Base-by-base conservation (phyloP, 2,329 filamentous ascomycete species). In the Aspergillus fumigatiaffinis region DNA sequence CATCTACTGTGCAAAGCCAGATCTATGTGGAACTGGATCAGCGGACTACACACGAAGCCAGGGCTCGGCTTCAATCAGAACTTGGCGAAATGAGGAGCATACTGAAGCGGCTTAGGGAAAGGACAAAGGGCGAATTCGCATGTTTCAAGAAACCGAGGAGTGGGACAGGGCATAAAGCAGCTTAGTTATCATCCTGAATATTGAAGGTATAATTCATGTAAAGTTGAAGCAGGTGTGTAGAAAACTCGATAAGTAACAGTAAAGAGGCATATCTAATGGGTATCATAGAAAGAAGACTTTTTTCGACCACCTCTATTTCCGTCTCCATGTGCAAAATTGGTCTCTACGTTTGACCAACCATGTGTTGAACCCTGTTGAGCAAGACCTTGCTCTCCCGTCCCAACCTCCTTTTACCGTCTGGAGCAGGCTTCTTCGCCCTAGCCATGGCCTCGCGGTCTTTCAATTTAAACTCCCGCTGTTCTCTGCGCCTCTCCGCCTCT, bases 21-120 rank as follows among this genome's bases (percentile, higher is more conserved):
- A 93, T 99, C 50, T 99, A 97, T 74, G 85, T 94, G 63, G 91
- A 94, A 71, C 79, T 99, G 17, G 94, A 99, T 72, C 84, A 86
- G 58, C 87, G 92, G 51, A 97, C 94, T 53, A 92, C 96, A 70
- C 92, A 94, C 66, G 88, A 91, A 58, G 92, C 92, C 3, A 83
- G 94, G 52, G 83, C 86, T 10, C 82, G 84, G 59, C 77, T 99
- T 65, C 93, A 97, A 77, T 87, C 84, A 54, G 93, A 97, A 77
- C 77, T 99, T 63, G 90, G 91, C 2, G 91, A 92, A 71, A 92
- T 99, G 90, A 85, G 93, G 60, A 87, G 84, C 51, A 87, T 93
- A 49, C 78, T 99, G 63, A 97, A 97, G 82, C 85, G 85, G 65
- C 77, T 96, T 63, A 81, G 91, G 57, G 91, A 96, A 69, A 85